Evolutionary conservation across 202 grass and related monocot genomes (phyloP), one percentile per base, ranked within the genome.

Genomic region (Setaria italica): DNA sequence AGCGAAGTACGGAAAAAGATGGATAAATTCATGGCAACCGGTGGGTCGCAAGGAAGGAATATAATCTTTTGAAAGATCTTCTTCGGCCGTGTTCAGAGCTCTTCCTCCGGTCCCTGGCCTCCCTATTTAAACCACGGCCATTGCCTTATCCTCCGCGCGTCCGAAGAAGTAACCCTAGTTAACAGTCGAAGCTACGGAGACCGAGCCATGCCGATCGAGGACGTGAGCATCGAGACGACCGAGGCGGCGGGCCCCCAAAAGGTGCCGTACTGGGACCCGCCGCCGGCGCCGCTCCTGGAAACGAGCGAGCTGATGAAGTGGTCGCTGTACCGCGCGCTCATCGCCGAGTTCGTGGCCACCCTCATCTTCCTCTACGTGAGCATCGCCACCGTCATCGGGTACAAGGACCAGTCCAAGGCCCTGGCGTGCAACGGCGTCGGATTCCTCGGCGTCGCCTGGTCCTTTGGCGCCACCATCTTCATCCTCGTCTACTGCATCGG

Each of bases 391-490:
- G 90, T 97, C 62, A 94, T 97, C 69, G 90, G 92, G 46, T 94
- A 93, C 90, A 97, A 94, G 82, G 49, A 2, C 80, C 92, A 97
- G 88, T 29, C 70, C 65, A 29, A 29, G 9, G 4, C 3, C 14
- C 2, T 78, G 0, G 12, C 62, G 33, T 74, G 89, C 92, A 54
- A 41, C 29, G 90, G 92, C 39, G 92, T 97, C 11, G 92, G 95
- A 15, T 62, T 48, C 87, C 90, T 94, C 62, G 95, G 95, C 62
- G 62, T 97, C 30, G 85, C 95, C 11, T 97, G 95, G 95, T 51
- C 90, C 74, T 97, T 97, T 76, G 90, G 95, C 47, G 95, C 78
- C 72, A 92, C 88, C 74, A 97, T 97, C 82, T 90, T 97, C 71
- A 13, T 94, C 75, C 92, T 97, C 70, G 95, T 97, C 54, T 97